A percentile compares a stretch with the other conserved stretches of the same genome.
phyloP scores from a whole-genome alignment of 176 grass and related monocot genomes.

The Phoenix roebelenii region DNA sequence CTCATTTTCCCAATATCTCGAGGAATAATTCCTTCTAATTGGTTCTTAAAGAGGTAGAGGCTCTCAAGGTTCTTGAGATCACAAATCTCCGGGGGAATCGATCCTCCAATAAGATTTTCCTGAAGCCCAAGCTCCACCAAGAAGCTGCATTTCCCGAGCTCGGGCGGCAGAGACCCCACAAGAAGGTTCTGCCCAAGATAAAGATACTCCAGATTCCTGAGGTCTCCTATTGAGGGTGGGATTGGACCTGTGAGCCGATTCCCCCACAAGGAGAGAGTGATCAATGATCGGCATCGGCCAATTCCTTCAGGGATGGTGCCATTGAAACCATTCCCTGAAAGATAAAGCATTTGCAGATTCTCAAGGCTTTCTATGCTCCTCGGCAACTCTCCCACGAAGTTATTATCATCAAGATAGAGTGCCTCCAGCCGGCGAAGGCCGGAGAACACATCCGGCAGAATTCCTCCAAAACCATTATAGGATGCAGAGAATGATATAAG shows the following conservation, averaged over 20 bases:
- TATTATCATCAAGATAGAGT: conserved; percentile 41
- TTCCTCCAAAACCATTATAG: conserved; percentile 27
- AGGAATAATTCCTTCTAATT: conserved; percentile 29
- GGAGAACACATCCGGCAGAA: conserved; percentile 34
- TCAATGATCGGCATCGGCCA: conserved; percentile 26
- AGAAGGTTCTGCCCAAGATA: conserved; percentile 22
- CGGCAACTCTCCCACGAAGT: conserved; percentile 35
- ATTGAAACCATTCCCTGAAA: conserved; percentile 24
- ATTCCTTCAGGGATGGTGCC: conserved; percentile 30
- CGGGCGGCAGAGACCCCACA: conserved; percentile 21
- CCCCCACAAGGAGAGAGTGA: conserved; percentile 16
- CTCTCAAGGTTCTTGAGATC: conserved; percentile 16
- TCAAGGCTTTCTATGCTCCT: conserved; percentile 22
- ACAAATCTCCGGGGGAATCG: conserved; percentile 29
- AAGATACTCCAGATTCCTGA: conserved; percentile 28
- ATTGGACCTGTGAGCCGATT: conserved; percentile 37
- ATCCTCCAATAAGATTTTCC: conserved; percentile 33
- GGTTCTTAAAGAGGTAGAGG: conserved; percentile 36
- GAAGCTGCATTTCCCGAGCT: conserved; percentile 26
- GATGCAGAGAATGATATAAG: conserved; percentile 29
- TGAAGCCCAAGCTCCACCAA: conserved; percentile 40
- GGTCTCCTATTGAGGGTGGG: conserved; percentile 20
- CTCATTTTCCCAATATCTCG: conserved; percentile 27
- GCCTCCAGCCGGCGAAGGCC: conserved; percentile 15
- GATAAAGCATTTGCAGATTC: conserved; percentile 17